Evolutionary conservation across 352 stramenopile genomes (phyloP).

Genomic region (Phytophthora ramorum): DNA sequence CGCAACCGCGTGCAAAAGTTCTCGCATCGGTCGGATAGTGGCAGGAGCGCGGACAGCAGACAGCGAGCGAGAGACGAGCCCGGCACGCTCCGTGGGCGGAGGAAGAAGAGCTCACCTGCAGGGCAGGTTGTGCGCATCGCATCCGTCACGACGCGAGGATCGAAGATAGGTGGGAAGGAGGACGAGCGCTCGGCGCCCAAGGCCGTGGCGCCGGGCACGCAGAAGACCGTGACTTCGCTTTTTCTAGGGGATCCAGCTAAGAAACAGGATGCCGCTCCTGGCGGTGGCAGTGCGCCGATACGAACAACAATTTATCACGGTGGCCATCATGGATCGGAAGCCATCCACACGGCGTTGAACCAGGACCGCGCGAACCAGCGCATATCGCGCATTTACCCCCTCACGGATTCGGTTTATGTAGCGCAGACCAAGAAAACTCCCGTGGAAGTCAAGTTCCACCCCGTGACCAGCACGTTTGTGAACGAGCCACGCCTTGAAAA

Average conservation of each 20-base stretch:
- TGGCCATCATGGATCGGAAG: constrained; percentile 33
- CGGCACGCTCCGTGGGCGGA: constrained; percentile 38
- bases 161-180: constrained; percentile 44
- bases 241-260: constrained; percentile 32
- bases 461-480: constrained; percentile 73
- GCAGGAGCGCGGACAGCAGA: constrained; percentile 19
- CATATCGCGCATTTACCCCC: constrained; percentile 75
- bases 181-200: constrained; percentile 46
- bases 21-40: constrained; percentile 33
- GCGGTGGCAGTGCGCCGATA: constrained; percentile 3
- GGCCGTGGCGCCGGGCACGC: constrained; percentile 31
- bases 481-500: constrained; percentile 79
- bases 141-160: constrained; percentile 27
- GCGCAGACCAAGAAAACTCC: constrained; percentile 77
- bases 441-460: constrained; percentile 82
- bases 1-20: constrained; percentile 30
- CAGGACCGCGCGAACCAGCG: constrained; percentile 73
- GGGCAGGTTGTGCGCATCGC: constrained; percentile 32
- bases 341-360: constrained; percentile 44
- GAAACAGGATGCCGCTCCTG: constrained; percentile 16
- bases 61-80: constrained; percentile 3
- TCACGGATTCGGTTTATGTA: constrained; percentile 76
- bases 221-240: constrained; percentile 37
- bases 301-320: constrained; percentile 26
- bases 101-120: constrained; percentile 33